These are phyloP conservation scores for Eleusine coracana DNA, from an alignment of 176 grass and related monocot genomes.

Conservation along the genomic window DNA sequence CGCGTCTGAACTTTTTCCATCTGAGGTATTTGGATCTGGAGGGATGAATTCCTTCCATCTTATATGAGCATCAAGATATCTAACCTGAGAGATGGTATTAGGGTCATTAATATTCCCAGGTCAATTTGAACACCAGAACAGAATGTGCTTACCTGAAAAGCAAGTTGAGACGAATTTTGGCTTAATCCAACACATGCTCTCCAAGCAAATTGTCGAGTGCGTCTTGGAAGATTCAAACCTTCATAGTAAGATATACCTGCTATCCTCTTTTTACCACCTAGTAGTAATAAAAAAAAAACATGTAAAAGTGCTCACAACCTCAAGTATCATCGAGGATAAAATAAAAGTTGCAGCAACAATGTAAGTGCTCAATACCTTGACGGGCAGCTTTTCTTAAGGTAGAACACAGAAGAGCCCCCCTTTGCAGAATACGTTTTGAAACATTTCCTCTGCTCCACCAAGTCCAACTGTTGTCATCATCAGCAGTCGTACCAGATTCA, in stretches of 20 bases:
- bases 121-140: conserved; percentile 21
- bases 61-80: conserved; percentile 93
- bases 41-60: conserved; percentile 92
- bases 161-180: conserved; percentile 79
- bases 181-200: conserved; percentile 81
- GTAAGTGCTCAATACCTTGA: conserved; percentile 67
- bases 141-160: conserved; percentile 67
- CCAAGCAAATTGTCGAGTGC: conserved; percentile 80
- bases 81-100: conserved; percentile 71
- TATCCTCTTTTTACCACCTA: conserved; percentile 82
- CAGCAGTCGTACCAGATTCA: conserved; percentile 53
- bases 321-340: conserved; percentile 20
- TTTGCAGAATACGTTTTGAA: conserved; percentile 78
- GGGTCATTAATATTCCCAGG: conserved; percentile 23
- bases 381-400: conserved; percentile 80
- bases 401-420: conserved; percentile 53
- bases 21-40: conserved; percentile 72
- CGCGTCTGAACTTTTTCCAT: conserved; percentile 67
- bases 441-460: conserved; percentile 88
- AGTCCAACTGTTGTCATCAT: conserved; percentile 77
- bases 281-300: conserved; percentile 22
- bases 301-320: conserved; percentile 16
- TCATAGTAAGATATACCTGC: conserved; percentile 75
- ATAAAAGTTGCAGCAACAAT: conserved; percentile 33
- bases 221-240: conserved; percentile 71